Percentiles rank a stretch among this genome's conserved stretches.
Conservation (phyloP, 768 basidiomycete genomes). For the Lentinula lateritia region DNA sequence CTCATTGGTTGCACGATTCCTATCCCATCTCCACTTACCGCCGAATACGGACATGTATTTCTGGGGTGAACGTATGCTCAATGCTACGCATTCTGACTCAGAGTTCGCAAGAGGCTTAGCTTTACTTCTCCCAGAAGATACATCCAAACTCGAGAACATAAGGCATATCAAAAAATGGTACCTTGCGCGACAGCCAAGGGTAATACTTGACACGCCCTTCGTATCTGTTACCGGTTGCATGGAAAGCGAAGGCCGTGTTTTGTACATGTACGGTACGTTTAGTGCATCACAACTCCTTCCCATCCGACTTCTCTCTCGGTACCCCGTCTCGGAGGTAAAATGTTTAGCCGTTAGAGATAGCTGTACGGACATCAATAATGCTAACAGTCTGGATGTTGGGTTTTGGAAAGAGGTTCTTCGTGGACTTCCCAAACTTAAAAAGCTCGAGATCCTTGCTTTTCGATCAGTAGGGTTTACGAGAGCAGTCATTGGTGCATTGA, state of each 20-base stretch:
- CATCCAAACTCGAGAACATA: background rate
- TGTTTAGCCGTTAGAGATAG: conserved; percentile 4
- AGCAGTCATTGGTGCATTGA: conserved; percentile 2
- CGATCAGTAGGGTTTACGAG: background rate
- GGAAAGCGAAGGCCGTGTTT: background rate
- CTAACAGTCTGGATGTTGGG: background rate
- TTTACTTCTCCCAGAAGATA: conserved; percentile 1
- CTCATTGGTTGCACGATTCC: conserved; percentile 11
- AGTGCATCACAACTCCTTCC: background rate
- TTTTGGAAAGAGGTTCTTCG: conserved; percentile 6
- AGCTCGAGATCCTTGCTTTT: conserved; percentile 4
- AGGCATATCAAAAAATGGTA: background rate
- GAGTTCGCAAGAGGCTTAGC: background rate
- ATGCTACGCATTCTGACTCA: background rate
- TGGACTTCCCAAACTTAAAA: background rate
- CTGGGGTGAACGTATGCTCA: conserved; percentile 11
- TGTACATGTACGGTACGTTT: conserved; percentile 8
- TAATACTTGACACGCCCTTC: conserved; percentile 3
- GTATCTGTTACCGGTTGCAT: background rate
- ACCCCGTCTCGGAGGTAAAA: conserved; percentile 1
- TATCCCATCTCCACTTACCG: conserved; percentile 13
- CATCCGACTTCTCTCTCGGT: background rate
- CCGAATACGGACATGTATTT: conserved; percentile 11
- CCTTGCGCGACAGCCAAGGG: conserved; percentile 3
- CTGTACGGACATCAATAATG: background rate